These are phyloP conservation scores for Viola pubescens DNA, from an alignment of 441 rosid genomes.

Conservation along the genomic window DNA sequence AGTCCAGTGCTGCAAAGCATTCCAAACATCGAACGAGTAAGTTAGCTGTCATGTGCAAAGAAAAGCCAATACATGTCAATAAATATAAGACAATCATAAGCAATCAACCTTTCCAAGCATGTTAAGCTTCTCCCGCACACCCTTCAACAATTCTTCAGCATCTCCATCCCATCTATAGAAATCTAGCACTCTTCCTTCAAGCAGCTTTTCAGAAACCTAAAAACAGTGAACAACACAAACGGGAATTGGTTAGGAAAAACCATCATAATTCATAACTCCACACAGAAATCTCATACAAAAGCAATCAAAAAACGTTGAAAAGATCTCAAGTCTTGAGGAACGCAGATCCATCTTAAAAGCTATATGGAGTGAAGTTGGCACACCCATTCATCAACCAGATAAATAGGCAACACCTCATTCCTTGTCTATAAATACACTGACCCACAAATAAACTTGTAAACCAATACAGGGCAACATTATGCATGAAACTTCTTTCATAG, in stretches of 20 bases:
- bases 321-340: too few species aligned
- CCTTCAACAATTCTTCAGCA: constrained; percentile 47
- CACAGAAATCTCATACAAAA: too few species aligned
- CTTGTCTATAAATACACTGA: too few species aligned
- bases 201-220: constrained; percentile 59
- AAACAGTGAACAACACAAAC: constrained; percentile 7
- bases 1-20: constrained; percentile 54
- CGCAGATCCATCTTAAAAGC: too few species aligned
- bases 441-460: too few species aligned
- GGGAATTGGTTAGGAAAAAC: background rate
- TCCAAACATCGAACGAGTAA: constrained; percentile 1
- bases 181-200: constrained; percentile 66
- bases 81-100: constrained; percentile 15
- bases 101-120: constrained; percentile 64
- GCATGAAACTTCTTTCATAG: too few species aligned
- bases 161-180: constrained; percentile 60
- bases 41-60: constrained; percentile 12
- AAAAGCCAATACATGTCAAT: constrained; percentile 9
- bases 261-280: too few species aligned
- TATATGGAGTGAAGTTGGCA: too few species aligned
- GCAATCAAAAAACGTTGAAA: too few species aligned
- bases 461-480: too few species aligned
- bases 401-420: too few species aligned
- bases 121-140: constrained; percentile 66
- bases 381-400: too few species aligned